A percentile compares a stretch with the other conserved stretches of the same genome.
phyloP scores from a whole-genome alignment of 1,284 basidiomycete species.

The Ganoderma sp. region DNA sequence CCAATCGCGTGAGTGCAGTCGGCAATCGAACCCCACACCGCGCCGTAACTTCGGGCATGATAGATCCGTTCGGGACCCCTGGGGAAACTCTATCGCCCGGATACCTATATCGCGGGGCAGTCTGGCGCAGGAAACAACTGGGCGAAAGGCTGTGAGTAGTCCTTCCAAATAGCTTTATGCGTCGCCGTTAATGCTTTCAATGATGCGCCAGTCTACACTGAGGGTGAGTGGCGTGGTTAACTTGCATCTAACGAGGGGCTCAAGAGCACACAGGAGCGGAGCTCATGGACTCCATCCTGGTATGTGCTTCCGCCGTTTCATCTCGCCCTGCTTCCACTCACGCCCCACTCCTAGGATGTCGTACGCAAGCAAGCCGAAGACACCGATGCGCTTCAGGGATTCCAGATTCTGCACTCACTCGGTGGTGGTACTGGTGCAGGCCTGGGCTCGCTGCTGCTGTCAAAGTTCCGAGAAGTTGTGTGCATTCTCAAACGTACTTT shows the following conservation, averaged over 20 bases:
- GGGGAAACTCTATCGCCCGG: constrained; percentile 84
- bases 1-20: constrained; percentile 64
- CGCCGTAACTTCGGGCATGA: neutral
- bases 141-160: constrained; percentile 83
- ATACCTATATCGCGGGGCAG: constrained; percentile 80
- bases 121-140: constrained; percentile 92
- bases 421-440: constrained; percentile 95
- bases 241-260: neutral
- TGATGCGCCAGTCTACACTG: constrained; percentile 73
- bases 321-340: neutral
- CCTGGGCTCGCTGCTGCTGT: constrained; percentile 81
- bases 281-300: constrained; percentile 85
- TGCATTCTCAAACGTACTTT: constrained; percentile 39
- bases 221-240: constrained; percentile 55
- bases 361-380: constrained; percentile 78
- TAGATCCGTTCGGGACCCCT: constrained; percentile 73
- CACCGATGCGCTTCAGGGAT: constrained; percentile 91
- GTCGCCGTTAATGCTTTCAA: neutral
- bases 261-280: constrained; percentile 72
- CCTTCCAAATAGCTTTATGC: neutral
- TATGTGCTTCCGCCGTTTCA: constrained; percentile 36
- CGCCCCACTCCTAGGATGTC: constrained; percentile 56
- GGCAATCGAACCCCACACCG: neutral
- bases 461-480: constrained; percentile 82
- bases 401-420: constrained; percentile 91